These are phyloP conservation scores for Linnemannia elongata DNA, from an alignment of 192 early-diverging fungal genomes.

Conservation along the genomic window DNA sequence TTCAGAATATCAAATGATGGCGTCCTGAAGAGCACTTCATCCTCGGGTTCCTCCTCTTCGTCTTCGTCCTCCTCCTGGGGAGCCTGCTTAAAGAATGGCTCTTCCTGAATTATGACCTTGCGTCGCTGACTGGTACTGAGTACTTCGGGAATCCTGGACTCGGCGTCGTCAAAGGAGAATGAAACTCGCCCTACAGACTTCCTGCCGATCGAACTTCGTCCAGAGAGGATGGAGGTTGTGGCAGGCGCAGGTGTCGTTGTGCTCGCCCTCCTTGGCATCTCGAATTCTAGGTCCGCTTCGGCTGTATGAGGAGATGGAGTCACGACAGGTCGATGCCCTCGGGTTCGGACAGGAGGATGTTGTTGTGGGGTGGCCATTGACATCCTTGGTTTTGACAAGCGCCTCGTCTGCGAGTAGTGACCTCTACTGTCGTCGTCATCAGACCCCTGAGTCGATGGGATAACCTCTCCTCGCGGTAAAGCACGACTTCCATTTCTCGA, in stretches of 20 bases:
- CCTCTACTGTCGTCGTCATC: neutral
- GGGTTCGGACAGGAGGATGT: neutral
- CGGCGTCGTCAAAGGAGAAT: neutral
- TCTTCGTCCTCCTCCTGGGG: constrained; percentile 18
- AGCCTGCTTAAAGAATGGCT: constrained; percentile 15
- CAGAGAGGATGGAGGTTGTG: neutral
- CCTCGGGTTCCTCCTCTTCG: constrained; percentile 8
- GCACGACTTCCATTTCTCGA: neutral
- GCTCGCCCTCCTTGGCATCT: neutral
- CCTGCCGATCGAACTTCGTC: neutral
- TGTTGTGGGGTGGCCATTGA: neutral
- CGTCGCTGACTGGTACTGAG: neutral
- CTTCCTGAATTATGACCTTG: constrained; percentile 23
- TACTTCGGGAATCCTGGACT: neutral
- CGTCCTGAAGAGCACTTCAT: constrained; percentile 40
- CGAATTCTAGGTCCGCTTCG: neutral
- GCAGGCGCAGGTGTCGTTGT: neutral
- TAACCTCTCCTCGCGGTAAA: neutral
- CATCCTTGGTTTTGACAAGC: neutral
- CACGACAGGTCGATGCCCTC: neutral
- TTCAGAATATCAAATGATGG: constrained; percentile 40
- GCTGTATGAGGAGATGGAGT: neutral
- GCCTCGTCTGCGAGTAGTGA: neutral
- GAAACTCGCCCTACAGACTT: constrained; percentile 2
- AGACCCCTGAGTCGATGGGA: constrained; percentile 12